Evolutionary conservation across 2,329 filamentous ascomycete genomes (phyloP), one percentile per base, ranked within the genome.

Genomic region (Colletotrichum sp.): DNA sequence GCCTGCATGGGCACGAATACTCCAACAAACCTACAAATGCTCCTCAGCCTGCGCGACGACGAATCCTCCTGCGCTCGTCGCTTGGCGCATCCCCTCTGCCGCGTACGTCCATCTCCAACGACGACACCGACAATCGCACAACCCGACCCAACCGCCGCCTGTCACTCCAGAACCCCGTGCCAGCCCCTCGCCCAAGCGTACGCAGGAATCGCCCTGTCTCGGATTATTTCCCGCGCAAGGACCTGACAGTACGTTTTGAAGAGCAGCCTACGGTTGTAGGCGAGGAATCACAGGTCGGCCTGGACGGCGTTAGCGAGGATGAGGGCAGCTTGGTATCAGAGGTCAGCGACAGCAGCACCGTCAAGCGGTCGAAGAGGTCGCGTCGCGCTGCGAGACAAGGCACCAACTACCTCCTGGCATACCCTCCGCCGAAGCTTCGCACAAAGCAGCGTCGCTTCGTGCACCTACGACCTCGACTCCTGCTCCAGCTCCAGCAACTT

Each of bases 401-500:
- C 81, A 94, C 92, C 4, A 89, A 88, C 8, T 95, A 91, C 82
- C 88, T 91, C 69, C 88, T 96, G 55, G 94, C 93, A 59, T 93
- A 94, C 78, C 94, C 94, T 0, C 88, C 93, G 75, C 87, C 94
- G 77, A 87, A 89, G 80, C 82, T 91, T 77, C 85, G 89, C 78
- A 86, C 88, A 80, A 90, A 92, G 80, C 94, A 94, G 81, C 88
- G 94, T 28, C 89, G 93, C 77, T 87, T 95, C 44, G 88, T 94
- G 16, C 91, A 93, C 79, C 88, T 94, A 34, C 91, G 94, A 18
- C 94, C 94, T 13, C 91, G 91, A 69, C 85, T 95, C 21, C 85
- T 95, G 8, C 88, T 96, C 8, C 94, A 96, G 82, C 86, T 96
- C 18, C 94, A 96, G 80, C 89, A 91, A 73, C 83, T 95, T n/a